Evolutionary conservation across 2,329 filamentous ascomycete genomes (phyloP).

Genomic region (Purpureocillium takamizusanense): DNA sequence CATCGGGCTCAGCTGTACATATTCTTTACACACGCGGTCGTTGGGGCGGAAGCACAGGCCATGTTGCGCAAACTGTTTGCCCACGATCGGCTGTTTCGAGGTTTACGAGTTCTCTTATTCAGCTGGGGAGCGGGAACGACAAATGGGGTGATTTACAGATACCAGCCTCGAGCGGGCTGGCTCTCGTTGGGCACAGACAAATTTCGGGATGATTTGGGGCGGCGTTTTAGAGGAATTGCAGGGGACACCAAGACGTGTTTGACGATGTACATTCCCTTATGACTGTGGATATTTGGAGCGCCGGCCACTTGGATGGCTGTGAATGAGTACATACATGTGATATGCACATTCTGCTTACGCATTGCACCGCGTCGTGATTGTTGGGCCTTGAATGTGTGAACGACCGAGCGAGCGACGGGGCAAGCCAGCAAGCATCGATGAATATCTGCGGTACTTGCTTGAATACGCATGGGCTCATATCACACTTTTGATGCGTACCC

Average conservation of each 20-base stretch:
- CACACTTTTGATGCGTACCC: too few species aligned
- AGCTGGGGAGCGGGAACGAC: not conserved
- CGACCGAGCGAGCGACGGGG: too few species aligned
- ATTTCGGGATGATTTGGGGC: not conserved
- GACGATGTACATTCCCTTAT: constrained; percentile 15
- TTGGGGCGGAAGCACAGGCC: too few species aligned
- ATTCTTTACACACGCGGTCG: constrained; percentile 8
- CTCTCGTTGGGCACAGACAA: constrained; percentile 2
- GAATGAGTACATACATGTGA: constrained; percentile 1
- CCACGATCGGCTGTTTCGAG: too few species aligned
- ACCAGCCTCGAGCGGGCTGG: constrained; percentile 4
- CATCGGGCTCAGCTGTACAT: constrained; percentile 20
- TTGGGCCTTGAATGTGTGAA: too few species aligned
- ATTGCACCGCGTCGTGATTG: too few species aligned
- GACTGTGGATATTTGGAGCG: constrained; percentile 13
- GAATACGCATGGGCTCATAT: too few species aligned
- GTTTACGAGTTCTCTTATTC: not conserved
- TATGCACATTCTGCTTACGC: too few species aligned
- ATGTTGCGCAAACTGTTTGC: too few species aligned
- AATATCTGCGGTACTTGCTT: too few species aligned
- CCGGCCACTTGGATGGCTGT: not conserved
- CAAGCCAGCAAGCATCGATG: too few species aligned
- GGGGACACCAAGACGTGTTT: constrained; percentile 1
- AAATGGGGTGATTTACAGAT: constrained; percentile 1
- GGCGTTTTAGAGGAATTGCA: constrained; percentile 3